Evolutionary conservation across 148 eudicot species (phyloP), one percentile per base, ranked within the genome.

Genomic region (Linanthus parryae): DNA sequence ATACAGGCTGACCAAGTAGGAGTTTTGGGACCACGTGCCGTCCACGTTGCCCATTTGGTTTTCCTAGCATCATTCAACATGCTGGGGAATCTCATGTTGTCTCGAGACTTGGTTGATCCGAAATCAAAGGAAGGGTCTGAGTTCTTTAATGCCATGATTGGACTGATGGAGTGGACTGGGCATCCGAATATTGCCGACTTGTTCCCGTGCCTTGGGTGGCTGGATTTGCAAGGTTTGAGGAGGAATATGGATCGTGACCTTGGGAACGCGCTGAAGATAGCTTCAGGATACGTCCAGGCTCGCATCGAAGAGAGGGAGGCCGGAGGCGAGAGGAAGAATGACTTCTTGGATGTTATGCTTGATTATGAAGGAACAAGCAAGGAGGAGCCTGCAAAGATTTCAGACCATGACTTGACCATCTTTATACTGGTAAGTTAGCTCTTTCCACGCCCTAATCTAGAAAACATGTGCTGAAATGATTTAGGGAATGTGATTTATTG

Each of bases 131-230:
- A 16, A 22, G 79, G 66, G 19, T 63, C 68, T 2, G 29, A 65
- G 45, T 69, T 74, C 27, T 53, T 69, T 23, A 34, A 66, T 1
- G 18, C 65, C 62, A 74, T 54, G 62, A 56, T 0, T 56, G 56
- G 12, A 55, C 41, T 71, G 0, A 74, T 63, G 72, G 69, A 70
- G 53, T 65, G 41, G 35, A 65, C 65, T 7, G 88, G 82, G 0
- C 67, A 65, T 38, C 80, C 94, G 4, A 84, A 81, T 35, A 59
- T 78, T 1, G 80, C 73, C 3, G 88, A 81, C 48, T 72, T 56
- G 10, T 81, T 75, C 19, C 82, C 94, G 0, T 35, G 48, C 26
- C 57, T 82, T n/a, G 64, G 63, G 19, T 61, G 44, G 61, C 56
- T 62, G 27, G 84, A 69, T 60, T 76, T 64, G 1, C 77, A 65